These are phyloP conservation scores for Lineolata rhizophorae DNA, from an alignment of 495 filamentous ascomycete genomes.

Conservation along the genomic window DNA sequence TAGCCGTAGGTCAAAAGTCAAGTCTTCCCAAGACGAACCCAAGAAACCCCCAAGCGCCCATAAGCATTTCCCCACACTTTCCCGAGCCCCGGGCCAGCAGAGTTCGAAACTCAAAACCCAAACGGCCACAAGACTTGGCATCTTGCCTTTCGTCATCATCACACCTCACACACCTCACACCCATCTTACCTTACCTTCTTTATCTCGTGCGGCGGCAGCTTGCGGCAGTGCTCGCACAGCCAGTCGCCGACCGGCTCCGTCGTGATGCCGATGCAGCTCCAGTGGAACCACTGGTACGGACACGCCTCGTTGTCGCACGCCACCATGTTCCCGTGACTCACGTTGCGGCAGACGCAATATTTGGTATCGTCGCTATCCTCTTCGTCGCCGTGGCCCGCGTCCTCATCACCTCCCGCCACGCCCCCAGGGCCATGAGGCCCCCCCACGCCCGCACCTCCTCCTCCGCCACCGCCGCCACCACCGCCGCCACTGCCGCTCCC, in stretches of 20 bases:
- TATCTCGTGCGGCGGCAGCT: conserved; percentile 17
- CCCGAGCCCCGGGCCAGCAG: too few species aligned
- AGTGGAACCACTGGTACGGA: conserved; percentile 96
- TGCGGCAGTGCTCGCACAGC: conserved; percentile 71
- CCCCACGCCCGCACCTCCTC: not conserved
- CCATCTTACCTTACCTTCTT: conserved; percentile 11
- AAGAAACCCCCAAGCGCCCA: too few species aligned
- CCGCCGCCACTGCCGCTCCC: not conserved
- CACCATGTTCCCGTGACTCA: conserved; percentile 94
- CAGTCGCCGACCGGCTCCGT: conserved; percentile 77
- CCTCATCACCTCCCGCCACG: conserved; percentile 16
- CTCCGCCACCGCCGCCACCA: conserved; percentile 1
- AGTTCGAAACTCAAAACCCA: too few species aligned
- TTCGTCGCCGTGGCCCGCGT: conserved; percentile 56
- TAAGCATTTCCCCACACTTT: too few species aligned
- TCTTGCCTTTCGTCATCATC: too few species aligned
- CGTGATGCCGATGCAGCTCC: conserved; percentile 78
- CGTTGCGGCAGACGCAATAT: conserved; percentile 82
- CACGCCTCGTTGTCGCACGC: conserved; percentile 90
- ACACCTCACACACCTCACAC: too few species aligned
- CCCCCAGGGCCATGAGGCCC: not conserved
- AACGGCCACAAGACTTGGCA: too few species aligned
- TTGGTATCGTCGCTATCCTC: conserved; percentile 72
- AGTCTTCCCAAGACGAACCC: too few species aligned
- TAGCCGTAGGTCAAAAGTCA: too few species aligned